phyloP scores from a whole-genome alignment of 2,329 filamentous ascomycete genomes.

The Alternaria sp. region DNA sequence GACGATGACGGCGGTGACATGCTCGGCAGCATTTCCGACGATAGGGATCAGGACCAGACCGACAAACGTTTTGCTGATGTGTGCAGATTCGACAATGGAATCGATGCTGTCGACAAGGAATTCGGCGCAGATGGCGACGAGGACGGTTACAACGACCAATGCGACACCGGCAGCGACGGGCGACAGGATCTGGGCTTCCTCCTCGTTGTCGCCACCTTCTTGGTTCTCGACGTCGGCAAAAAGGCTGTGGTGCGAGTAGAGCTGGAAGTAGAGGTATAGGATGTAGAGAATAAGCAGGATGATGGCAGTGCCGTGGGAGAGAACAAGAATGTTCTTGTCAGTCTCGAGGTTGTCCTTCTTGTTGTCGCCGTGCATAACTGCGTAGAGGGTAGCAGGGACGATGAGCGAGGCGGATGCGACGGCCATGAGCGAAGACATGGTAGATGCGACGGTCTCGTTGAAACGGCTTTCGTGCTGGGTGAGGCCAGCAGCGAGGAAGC shows the following conservation, averaged over 20 bases:
- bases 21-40: conserved; percentile 65
- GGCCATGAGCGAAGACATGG: conserved; percentile 70
- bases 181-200: conserved; percentile 53
- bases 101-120: conserved; percentile 65
- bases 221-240: conserved; percentile 54
- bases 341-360: conserved; percentile 48
- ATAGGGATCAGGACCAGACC: conserved; percentile 65
- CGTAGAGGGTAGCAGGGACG: conserved; percentile 63
- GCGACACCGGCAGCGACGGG: conserved; percentile 56
- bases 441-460: conserved; percentile 79
- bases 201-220: conserved; percentile 41
- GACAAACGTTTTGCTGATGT: conserved; percentile 65
- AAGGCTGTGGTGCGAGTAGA: conserved; percentile 59
- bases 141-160: conserved; percentile 58
- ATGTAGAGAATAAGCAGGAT: conserved; percentile 63
- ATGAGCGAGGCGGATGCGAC: conserved; percentile 63
- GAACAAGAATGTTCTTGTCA: conserved; percentile 58
- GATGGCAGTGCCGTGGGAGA: conserved; percentile 63
- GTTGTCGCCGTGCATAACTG: conserved; percentile 54
- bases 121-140: conserved; percentile 62
- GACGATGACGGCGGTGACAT: conserved; percentile 63
- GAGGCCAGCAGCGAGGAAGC: conserved; percentile 61
- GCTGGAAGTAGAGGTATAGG: conserved; percentile 64
- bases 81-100: conserved; percentile 59
- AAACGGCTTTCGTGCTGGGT: conserved; percentile 62